phyloP scores from a whole-genome alignment of 2,329 filamentous ascomycete species.

The Fusarium denticulatum region DNA sequence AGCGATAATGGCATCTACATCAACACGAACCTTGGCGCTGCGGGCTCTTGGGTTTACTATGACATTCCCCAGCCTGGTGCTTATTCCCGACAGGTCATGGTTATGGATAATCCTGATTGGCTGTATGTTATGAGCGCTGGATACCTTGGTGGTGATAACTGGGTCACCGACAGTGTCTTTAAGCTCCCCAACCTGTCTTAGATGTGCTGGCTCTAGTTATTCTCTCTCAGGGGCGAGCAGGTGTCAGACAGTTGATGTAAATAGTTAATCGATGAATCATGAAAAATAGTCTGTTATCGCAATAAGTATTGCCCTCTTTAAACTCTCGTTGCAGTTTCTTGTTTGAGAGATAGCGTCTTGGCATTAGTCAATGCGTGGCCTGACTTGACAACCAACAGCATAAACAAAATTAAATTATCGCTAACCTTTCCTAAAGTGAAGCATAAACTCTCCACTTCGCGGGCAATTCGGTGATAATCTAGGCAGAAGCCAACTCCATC shows the following conservation, averaged over 20 bases:
- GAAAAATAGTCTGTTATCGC: neutral
- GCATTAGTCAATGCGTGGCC: neutral
- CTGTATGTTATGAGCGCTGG: conserved; percentile 8
- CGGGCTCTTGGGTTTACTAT: conserved; percentile 11
- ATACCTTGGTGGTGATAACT: neutral
- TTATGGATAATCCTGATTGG: conserved; percentile 13
- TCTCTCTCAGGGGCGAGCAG: accelerated
- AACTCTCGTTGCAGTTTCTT: neutral
- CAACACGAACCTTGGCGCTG: conserved; percentile 10
- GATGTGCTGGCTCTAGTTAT: accelerated
- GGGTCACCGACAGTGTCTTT: conserved; percentile 13
- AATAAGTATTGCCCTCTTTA: neutral
- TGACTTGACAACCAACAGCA: neutral
- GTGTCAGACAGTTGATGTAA: accelerated
- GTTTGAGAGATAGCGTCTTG: accelerated
- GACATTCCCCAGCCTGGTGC: conserved; percentile 13
- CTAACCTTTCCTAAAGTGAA: neutral
- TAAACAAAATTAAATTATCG: neutral
- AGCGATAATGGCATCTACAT: conserved; percentile 7
- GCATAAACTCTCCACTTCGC: neutral
- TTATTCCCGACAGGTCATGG: conserved; percentile 14
- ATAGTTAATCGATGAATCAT: neutral
- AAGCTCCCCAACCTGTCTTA: conserved; percentile 5
- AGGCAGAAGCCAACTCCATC: neutral
- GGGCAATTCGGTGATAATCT: neutral